A percentile compares a stretch with the other conserved stretches of the same genome.
Conservation (phyloP, 192 early-diverging fungal genomes). For the Oehlia diaphana region DNA sequence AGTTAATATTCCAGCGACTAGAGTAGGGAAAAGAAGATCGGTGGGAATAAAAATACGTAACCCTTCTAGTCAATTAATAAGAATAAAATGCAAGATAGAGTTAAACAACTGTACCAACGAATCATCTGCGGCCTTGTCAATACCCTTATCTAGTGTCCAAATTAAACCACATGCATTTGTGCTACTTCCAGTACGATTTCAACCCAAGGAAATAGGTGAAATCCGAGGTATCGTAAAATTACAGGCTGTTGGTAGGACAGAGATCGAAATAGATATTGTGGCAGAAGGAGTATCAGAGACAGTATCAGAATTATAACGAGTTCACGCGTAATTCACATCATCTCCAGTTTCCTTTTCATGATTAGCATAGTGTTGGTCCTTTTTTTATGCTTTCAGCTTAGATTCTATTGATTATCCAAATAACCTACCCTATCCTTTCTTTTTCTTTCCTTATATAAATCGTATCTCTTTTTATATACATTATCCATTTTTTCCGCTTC, state of each 20-base stretch:
- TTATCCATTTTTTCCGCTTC: constrained; percentile 54
- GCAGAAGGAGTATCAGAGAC: constrained; percentile 19
- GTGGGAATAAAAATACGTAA: constrained; percentile 28
- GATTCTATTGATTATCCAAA: too few relatives aligned
- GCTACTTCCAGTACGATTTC: constrained; percentile 23
- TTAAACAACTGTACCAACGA: background rate
- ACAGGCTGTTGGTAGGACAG: constrained; percentile 18
- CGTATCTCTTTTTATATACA: background rate
- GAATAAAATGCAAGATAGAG: constrained; percentile 29
- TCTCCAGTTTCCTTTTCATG: background rate
- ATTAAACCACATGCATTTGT: constrained; percentile 24
- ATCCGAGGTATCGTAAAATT: constrained; percentile 19
- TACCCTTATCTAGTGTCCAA: constrained; percentile 28
- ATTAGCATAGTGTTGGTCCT: background rate
- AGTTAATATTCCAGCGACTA: constrained; percentile 22
- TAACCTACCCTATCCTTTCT: background rate
- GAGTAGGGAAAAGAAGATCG: constrained; percentile 26
- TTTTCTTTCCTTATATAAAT: background rate
- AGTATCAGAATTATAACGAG: background rate
- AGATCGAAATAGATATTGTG: constrained; percentile 14
- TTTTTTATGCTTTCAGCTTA: too few relatives aligned
- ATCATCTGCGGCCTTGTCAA: background rate
- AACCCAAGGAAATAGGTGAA: constrained; percentile 24
- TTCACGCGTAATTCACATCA: background rate
- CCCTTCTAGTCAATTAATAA: constrained; percentile 21